These are phyloP conservation scores for Rhynchospora breviuscula DNA, from an alignment of 176 grass and related monocot species.

Conservation along the genomic window DNA sequence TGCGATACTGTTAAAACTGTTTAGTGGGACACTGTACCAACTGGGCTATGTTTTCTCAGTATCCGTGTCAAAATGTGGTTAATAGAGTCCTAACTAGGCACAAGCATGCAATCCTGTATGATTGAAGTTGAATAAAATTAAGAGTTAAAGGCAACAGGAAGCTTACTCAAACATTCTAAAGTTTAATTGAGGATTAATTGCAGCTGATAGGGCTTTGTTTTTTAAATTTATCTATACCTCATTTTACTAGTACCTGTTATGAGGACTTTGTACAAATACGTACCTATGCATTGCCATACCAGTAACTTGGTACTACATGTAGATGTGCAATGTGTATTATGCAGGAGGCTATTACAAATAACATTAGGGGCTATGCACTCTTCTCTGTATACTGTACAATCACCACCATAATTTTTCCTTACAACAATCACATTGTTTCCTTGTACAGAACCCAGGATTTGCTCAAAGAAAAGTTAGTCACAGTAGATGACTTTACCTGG, in stretches of 20 bases:
- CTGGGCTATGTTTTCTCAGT: background rate
- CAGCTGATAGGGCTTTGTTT: background rate
- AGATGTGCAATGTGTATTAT: background rate
- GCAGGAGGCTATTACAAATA: background rate
- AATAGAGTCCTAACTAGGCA: background rate
- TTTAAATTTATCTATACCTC: background rate
- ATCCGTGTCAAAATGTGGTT: background rate
- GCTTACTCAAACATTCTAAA: background rate
- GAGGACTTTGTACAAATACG: background rate
- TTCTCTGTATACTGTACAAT: background rate
- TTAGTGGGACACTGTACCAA: background rate
- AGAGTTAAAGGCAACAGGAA: background rate
- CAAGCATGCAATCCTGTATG: background rate
- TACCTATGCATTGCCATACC: background rate
- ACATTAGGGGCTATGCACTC: background rate
- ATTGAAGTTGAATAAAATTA: background rate
- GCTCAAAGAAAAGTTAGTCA: constrained; percentile 53
- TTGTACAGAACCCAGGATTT: constrained; percentile 55
- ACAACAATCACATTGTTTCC: background rate
- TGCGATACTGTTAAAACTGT: background rate
- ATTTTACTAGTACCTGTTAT: background rate
- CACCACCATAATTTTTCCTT: background rate
- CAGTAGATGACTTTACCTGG: constrained; percentile 64
- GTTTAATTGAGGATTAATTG: background rate
- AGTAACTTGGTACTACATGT: background rate